Conservation (phyloP, 2,329 filamentous ascomycete species). For the Cordyceps tenuipes region DNA sequence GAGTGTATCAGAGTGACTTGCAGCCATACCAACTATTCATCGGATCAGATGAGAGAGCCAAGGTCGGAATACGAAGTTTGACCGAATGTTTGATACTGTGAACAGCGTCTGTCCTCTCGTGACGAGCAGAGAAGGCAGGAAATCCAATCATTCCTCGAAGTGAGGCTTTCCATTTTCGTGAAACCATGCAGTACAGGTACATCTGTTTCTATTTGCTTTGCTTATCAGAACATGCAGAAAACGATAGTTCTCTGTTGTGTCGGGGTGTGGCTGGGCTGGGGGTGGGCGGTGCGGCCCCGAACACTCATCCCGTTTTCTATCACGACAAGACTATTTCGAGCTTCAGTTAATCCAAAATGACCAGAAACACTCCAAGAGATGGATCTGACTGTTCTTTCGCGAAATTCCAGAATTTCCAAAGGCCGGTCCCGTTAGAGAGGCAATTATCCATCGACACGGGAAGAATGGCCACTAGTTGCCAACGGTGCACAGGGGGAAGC, state of each 20-base stretch:
- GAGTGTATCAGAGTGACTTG: background rate
- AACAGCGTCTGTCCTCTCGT: background rate
- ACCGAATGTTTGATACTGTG: background rate
- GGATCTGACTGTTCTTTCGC: too few species aligned
- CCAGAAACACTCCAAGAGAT: background rate
- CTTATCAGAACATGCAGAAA: background rate
- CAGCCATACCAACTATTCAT: background rate
- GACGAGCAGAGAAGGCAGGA: background rate
- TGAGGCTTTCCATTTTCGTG: background rate
- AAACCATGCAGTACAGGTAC: background rate
- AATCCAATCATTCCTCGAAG: background rate
- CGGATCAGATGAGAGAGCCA: background rate
- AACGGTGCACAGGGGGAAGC: background rate
- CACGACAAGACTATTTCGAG: background rate
- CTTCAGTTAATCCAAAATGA: background rate
- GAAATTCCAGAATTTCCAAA: background rate
- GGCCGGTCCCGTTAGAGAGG: background rate
- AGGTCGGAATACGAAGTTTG: background rate
- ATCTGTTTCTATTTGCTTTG: background rate
- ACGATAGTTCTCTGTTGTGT: background rate
- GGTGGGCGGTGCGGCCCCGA: background rate
- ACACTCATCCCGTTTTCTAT: background rate
- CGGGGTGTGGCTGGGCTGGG: background rate
- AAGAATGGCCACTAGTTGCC: background rate
- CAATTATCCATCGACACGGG: background rate